Conservation (phyloP, 441 rosid species). For the Populus hybrid region DNA sequence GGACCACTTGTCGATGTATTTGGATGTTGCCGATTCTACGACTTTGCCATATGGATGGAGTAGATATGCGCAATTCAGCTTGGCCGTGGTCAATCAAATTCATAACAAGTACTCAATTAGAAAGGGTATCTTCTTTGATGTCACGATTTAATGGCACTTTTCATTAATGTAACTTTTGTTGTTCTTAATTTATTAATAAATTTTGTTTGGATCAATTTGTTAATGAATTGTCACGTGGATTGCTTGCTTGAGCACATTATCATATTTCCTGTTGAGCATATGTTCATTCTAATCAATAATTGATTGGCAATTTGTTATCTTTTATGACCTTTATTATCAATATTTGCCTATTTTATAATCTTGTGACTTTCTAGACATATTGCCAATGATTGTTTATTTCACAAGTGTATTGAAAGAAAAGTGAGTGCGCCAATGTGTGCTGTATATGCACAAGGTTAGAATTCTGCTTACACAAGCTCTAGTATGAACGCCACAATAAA, state of each 20-base stretch:
- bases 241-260: background rate
- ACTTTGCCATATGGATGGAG: slow-evolving; percentile 90
- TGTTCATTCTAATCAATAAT: background rate
- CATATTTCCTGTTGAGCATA: background rate
- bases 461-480: background rate
- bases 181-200: background rate
- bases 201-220: background rate
- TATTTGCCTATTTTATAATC: background rate
- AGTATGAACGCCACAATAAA: background rate
- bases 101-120: slow-evolving; percentile 64
- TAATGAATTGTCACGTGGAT: background rate
- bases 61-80: slow-evolving; percentile 86
- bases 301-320: background rate
- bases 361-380: background rate
- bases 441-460: background rate
- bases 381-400: background rate
- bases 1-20: slow-evolving; percentile 89
- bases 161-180: background rate
- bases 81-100: slow-evolving; percentile 77
- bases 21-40: slow-evolving; percentile 84
- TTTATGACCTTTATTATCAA: background rate
- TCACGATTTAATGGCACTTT: background rate
- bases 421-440: background rate
- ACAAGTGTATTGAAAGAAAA: background rate
- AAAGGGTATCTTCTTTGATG: slow-evolving; percentile 53